Conservation (phyloP, 805 yeast species). For the Alloascoidea africana region DNA sequence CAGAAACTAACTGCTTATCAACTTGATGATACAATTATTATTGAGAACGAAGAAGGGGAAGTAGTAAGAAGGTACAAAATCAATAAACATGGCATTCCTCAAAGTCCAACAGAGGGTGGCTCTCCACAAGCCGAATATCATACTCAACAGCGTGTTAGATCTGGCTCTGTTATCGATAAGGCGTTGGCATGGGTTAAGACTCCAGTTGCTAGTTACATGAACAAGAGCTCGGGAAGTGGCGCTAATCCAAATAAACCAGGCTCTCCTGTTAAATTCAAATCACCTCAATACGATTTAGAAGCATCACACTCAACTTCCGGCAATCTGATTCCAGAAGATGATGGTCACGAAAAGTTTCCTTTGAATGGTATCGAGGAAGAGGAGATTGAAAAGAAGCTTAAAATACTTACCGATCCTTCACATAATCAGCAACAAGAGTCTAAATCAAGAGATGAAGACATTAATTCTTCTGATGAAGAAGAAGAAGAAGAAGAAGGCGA, state of each 20-base stretch:
- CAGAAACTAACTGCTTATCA: constrained; percentile 56
- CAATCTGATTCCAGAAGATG: constrained; percentile 2
- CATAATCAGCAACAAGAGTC: constrained; percentile 6
- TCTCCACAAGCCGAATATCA: no score
- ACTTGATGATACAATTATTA: constrained; percentile 59
- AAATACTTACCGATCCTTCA: neutral
- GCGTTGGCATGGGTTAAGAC: constrained; percentile 41
- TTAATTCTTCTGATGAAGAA: constrained; percentile 14
- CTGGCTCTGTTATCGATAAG: constrained; percentile 14
- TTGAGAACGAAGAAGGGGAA: constrained; percentile 90
- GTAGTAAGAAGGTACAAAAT: constrained; percentile 70
- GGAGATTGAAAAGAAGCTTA: constrained; percentile 3
- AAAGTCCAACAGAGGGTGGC: constrained; percentile 2
- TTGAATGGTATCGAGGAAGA: constrained; percentile 2
- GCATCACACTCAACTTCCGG: neutral
- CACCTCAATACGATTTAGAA: constrained; percentile 1
- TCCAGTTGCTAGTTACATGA: neutral
- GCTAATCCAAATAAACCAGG: no score
- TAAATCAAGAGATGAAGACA: no score
- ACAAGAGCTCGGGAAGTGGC: neutral
- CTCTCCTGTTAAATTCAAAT: neutral
- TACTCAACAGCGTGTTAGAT: neutral
- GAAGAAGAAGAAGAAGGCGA: constrained; percentile 10
- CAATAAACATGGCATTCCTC: constrained; percentile 31
- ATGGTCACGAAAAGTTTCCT: neutral